Evolutionary conservation across 768 basidiomycete species (phyloP).

Genomic region (Rhodotorula paludigena): DNA sequence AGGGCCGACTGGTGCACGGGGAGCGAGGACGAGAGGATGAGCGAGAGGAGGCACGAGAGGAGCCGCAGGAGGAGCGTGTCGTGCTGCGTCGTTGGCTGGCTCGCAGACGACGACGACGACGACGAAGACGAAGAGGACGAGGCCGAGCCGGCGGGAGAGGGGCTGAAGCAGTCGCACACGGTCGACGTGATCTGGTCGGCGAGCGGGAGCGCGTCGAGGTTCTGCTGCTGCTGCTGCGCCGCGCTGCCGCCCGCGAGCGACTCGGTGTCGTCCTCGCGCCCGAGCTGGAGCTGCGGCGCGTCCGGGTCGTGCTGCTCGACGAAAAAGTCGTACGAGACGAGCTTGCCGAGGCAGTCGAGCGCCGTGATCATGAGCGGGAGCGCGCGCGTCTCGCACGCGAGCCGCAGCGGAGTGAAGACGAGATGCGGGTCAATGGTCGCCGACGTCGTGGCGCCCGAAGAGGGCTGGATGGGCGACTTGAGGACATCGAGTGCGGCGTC

Average conservation of each 20-base stretch:
- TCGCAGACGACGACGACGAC: constrained; percentile 83
- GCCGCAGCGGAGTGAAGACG: constrained; percentile 88
- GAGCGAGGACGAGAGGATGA: constrained; percentile 65
- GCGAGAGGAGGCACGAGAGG: constrained; percentile 83
- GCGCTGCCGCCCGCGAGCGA: constrained; percentile 1
- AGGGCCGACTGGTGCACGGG: constrained; percentile 92
- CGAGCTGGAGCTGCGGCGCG: constrained; percentile 8
- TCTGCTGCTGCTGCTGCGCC: neutral
- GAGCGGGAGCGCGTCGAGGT: constrained; percentile 50
- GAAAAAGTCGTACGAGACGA: constrained; percentile 97
- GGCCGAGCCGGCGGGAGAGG: constrained; percentile 22
- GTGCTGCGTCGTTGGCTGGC: constrained; percentile 47
- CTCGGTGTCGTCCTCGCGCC: constrained; percentile 29
- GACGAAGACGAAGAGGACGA: constrained; percentile 73
- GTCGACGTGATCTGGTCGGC: constrained; percentile 92
- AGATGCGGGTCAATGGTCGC: constrained; percentile 58
- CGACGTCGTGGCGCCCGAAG: neutral
- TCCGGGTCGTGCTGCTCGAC: constrained; percentile 56
- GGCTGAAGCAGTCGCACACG: constrained; percentile 52
- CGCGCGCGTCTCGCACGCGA: constrained; percentile 90
- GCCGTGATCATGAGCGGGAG: constrained; percentile 95
- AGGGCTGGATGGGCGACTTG: constrained; percentile 21
- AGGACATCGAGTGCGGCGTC: constrained; percentile 40
- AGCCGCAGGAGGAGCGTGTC: constrained; percentile 74
- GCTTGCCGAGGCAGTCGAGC: constrained; percentile 93